These are phyloP conservation scores for Epichloe baconii DNA, from an alignment of 2,329 filamentous ascomycete genomes.

Conservation along the genomic window DNA sequence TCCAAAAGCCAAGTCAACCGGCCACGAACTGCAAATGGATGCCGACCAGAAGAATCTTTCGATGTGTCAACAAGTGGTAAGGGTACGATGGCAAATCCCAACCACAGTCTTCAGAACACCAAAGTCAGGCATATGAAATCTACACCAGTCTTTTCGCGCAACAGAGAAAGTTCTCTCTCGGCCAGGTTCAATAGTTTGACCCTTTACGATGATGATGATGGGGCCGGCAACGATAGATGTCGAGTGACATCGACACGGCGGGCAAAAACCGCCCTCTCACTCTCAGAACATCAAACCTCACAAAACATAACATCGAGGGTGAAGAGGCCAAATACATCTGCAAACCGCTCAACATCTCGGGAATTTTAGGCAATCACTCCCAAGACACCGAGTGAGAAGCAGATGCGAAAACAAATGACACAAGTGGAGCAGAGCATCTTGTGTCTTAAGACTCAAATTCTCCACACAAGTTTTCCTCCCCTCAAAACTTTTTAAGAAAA, in stretches of 20 bases:
- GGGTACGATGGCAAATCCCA: conserved; percentile 20
- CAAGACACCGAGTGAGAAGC: conserved; percentile 20
- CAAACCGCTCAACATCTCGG: conserved; percentile 9
- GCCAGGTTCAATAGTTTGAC: conserved; percentile 25
- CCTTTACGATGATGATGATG: conserved; percentile 18
- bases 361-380: conserved; percentile 20
- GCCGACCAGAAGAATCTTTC: conserved; percentile 24
- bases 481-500: conserved; percentile 51
- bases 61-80: conserved; percentile 20
- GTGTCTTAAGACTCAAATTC: conserved; percentile 21
- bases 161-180: conserved; percentile 32
- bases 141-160: conserved; percentile 16
- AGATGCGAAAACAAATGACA: conserved; percentile 19
- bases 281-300: conserved; percentile 4
- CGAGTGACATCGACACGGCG: conserved; percentile 31
- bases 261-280: conserved; percentile 16
- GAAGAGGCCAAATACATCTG: conserved; percentile 7
- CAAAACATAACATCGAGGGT: conserved; percentile 9
- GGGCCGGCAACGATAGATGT: conserved; percentile 17
- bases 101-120: conserved; percentile 6
- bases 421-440: conserved; percentile 20
- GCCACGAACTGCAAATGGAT: conserved; percentile 28
- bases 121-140: conserved; percentile 16
- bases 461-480: conserved; percentile 29
- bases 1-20: conserved; percentile 24